Conservation (phyloP, 2,329 filamentous ascomycete genomes). For the Dissoconium aciculare region DNA sequence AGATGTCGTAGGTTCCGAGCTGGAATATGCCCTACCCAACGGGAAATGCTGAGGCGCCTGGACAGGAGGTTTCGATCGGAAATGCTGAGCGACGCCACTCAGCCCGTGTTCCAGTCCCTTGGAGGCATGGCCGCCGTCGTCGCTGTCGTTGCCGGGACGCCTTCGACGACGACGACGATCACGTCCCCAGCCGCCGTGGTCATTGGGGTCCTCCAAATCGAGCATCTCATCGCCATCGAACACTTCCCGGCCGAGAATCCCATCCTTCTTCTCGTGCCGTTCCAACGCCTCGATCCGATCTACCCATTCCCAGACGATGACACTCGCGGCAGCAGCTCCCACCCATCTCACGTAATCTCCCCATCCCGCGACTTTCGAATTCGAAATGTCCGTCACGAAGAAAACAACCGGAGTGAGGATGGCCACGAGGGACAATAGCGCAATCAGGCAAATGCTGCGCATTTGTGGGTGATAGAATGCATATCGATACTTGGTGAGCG, state of each 20-base stretch:
- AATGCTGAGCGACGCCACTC: conserved; percentile 14
- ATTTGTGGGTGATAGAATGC: conserved; percentile 83
- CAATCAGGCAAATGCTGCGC: conserved; percentile 74
- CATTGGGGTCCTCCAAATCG: conserved; percentile 47
- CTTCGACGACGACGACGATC: conserved; percentile 27
- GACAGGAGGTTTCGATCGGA: conserved; percentile 13
- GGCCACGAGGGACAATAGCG: conserved; percentile 62
- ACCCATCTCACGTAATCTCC: conserved; percentile 94
- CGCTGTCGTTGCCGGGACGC: conserved; percentile 21
- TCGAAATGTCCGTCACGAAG: conserved; percentile 79
- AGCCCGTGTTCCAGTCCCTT: conserved; percentile 18
- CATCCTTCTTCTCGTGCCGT: conserved; percentile 84
- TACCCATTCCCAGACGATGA: conserved; percentile 98
- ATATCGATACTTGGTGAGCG: conserved; percentile 79
- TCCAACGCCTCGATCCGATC: conserved; percentile 86
- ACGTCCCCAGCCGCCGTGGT: conserved; percentile 41
- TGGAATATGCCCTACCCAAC: conserved; percentile 20
- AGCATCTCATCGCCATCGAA: conserved; percentile 93
- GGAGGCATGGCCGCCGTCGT: conserved; percentile 11
- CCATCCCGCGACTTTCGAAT: conserved; percentile 77
- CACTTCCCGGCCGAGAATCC: conserved; percentile 76
- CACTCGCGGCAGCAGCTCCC: conserved; percentile 82
- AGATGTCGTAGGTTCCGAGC: conserved; percentile 9
- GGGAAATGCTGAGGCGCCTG: conserved; percentile 19
- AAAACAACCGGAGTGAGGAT: conserved; percentile 82